phyloP scores from a whole-genome alignment of 768 basidiomycete genomes.

The Lactarius psammicola region DNA sequence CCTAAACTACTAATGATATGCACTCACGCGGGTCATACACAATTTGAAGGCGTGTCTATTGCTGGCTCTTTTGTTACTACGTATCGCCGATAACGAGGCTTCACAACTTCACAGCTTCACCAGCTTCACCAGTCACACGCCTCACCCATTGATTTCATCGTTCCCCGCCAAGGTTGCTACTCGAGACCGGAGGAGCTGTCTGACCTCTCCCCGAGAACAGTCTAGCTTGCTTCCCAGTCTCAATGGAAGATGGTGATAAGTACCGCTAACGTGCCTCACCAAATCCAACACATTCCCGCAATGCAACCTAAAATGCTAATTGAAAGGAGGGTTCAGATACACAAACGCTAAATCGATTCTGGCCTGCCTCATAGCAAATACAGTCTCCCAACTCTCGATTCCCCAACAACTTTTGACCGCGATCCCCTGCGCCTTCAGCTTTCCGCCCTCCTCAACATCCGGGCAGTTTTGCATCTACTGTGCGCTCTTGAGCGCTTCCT shows the following conservation, averaged over 20 bases:
- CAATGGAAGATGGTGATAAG: background rate
- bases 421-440: background rate
- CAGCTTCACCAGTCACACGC: no score
- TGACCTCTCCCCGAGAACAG: no score
- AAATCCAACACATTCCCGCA: background rate
- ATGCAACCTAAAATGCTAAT: background rate
- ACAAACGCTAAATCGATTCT: background rate
- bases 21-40: no score
- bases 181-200: no score
- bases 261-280: background rate
- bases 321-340: background rate
- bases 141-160: no score
- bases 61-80: no score
- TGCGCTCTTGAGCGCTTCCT: slow-evolving; percentile 7
- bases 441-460: background rate
- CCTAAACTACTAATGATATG: no score
- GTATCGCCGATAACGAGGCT: no score
- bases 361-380: background rate
- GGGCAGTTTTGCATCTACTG: background rate
- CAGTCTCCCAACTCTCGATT: slow-evolving; percentile 1
- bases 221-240: background rate
- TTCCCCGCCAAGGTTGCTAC: no score
- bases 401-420: background rate
- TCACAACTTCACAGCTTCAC: no score
- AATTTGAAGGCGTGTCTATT: no score